Evolutionary conservation across 306 rosid species (phyloP), one percentile per base, ranked within the genome.

Genomic region (Glycine soja): DNA sequence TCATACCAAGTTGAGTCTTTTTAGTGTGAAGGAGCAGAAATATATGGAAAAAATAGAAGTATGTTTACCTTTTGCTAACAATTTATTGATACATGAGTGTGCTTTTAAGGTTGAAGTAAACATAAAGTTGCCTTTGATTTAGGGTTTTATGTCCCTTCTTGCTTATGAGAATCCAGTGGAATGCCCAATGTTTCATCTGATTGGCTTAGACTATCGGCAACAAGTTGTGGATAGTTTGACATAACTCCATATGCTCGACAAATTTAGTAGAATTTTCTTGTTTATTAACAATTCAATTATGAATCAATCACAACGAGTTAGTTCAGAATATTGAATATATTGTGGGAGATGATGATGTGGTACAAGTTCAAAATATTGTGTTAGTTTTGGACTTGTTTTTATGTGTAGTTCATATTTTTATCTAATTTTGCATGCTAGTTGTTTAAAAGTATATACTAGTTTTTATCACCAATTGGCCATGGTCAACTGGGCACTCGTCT

Each of bases 141-240:
- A 95, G 98, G 96, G 91, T 80, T 88, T 89, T 67, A 88, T 93
- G 87, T 91, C 97, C 58, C 90, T 95, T 85, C 94, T 95, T 79
- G 98, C 99, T 56, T 95, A 89, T 62, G 86, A 91, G 78, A 97
- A 95, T 48, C 97, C 91, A 14, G 96, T 93, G 70, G 90, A 89
- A 67, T 86, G 94, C 74, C 99, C 99, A 46, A 84, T 89, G 97
- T 88, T 93, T 90, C 88, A 86, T 90, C 84, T 91, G 80, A 95
- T 91, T 80, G 82, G 96, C 87, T 53, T 76, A 72, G 97, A 88
- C 12, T 67, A 88, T 50, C 88, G 95, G 70, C 92, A 92, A 81
- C 81, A 84, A 67, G 90, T 94, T 78, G 91, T 93, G 70, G 98
- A 92, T 43, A 84, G 80, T 81, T 86, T 94, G n/a, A n/a, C n/a